phyloP scores from a whole-genome alignment of 2,329 filamentous ascomycete species.

The Cylindrodendrum hubeiense region DNA sequence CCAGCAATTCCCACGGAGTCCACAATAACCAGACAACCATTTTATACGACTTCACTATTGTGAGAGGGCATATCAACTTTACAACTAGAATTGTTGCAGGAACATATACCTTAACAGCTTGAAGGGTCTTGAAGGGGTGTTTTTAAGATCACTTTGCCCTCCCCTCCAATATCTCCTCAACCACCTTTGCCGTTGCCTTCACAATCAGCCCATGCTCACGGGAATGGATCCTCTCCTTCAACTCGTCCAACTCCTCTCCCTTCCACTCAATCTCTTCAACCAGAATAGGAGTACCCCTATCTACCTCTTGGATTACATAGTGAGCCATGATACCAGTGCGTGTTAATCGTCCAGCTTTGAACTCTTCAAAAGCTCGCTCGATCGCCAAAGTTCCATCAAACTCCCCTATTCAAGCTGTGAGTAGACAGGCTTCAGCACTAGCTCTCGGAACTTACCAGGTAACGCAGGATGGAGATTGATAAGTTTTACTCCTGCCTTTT shows the following conservation, averaged over 20 bases:
- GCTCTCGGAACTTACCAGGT: conserved; percentile 69
- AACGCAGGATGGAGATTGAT: conserved; percentile 88
- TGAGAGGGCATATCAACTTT: neutral
- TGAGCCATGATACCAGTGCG: conserved; percentile 92
- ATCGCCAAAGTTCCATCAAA: conserved; percentile 86
- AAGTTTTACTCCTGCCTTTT: conserved; percentile 71
- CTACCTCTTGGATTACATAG: conserved; percentile 84
- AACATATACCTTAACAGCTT: neutral
- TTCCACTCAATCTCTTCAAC: conserved; percentile 76
- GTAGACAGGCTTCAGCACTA: neutral
- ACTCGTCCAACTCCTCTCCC: conserved; percentile 72
- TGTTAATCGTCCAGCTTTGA: conserved; percentile 72
- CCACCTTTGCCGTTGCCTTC: conserved; percentile 72
- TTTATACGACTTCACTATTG: too few relatives aligned
- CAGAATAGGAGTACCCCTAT: conserved; percentile 81
- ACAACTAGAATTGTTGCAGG: neutral
- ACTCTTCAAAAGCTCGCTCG: conserved; percentile 80
- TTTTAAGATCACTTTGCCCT: conserved; percentile 19
- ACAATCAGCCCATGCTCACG: conserved; percentile 86
- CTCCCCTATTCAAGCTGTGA: conserved; percentile 61
- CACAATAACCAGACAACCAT: too few relatives aligned
- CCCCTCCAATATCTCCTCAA: conserved; percentile 51
- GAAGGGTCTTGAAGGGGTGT: neutral
- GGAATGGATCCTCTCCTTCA: conserved; percentile 80
- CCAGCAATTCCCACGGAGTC: too few relatives aligned